These are phyloP conservation scores for Fomitiporia mediterranea DNA, from an alignment of 1,284 basidiomycete genomes.

Conservation along the genomic window DNA sequence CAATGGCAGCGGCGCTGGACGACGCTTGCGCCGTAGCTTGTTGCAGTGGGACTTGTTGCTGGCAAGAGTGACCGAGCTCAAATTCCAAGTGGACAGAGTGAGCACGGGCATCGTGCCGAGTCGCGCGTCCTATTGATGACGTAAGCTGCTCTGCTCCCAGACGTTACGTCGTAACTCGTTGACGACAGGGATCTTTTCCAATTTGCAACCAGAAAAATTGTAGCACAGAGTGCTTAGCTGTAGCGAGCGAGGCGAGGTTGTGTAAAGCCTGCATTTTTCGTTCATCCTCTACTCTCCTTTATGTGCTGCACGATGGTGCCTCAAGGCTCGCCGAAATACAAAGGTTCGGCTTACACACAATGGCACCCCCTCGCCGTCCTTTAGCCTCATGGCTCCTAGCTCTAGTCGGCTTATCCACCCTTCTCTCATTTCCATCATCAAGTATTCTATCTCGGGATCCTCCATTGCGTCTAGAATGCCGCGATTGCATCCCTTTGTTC, in stretches of 20 bases:
- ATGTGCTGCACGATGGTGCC: conserved; percentile 13
- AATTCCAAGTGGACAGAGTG: conserved; percentile 1
- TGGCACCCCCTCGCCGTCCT: neutral
- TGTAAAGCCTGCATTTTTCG: neutral
- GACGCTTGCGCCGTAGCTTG: conserved; percentile 19
- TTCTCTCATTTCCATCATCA: neutral
- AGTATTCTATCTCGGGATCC: neutral
- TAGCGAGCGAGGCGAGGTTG: neutral
- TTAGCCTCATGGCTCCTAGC: neutral
- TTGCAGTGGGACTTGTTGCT: conserved; percentile 17
- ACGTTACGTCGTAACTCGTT: neutral
- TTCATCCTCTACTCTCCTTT: neutral
- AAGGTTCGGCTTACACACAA: neutral
- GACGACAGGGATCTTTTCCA: neutral
- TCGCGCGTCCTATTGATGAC: conserved; percentile 6
- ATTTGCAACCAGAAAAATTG: too few species aligned
- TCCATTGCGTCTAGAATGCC: neutral
- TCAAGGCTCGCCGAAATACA: conserved; percentile 10
- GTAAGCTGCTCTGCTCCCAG: neutral
- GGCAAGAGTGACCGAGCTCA: conserved; percentile 14
- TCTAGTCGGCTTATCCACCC: neutral
- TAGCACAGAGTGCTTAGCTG: too few species aligned
- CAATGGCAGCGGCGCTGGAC: conserved; percentile 10
- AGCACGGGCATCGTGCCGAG: conserved; percentile 9
- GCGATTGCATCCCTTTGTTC: neutral